These are phyloP conservation scores for Rhodotorula sp. DNA, from an alignment of 1,284 basidiomycete species.

Conservation along the genomic window DNA sequence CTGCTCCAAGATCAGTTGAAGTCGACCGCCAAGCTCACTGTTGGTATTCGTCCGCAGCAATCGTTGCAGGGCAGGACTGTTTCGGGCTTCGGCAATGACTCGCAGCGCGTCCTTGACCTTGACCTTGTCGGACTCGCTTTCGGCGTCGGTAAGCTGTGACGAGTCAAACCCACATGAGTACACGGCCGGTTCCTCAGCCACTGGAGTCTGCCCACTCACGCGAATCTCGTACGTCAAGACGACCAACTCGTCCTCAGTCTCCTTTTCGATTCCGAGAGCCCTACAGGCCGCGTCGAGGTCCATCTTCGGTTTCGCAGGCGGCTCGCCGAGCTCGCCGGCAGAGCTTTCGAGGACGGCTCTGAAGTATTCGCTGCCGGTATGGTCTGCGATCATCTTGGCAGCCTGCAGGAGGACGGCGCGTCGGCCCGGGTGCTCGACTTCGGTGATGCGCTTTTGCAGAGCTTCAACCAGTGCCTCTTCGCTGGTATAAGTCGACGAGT, in stretches of 20 bases:
- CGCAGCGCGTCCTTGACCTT: constrained; percentile 49
- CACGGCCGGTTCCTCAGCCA: not conserved
- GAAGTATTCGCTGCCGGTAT: constrained; percentile 62
- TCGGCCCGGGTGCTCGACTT: constrained; percentile 25
- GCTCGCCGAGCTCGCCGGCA: constrained; percentile 51
- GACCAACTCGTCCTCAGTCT: constrained; percentile 71
- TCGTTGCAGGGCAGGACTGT: constrained; percentile 67
- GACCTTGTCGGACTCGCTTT: constrained; percentile 32
- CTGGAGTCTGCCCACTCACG: constrained; percentile 55
- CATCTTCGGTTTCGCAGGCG: constrained; percentile 55
- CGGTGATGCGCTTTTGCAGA: constrained; percentile 56
- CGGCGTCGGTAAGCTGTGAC: constrained; percentile 63
- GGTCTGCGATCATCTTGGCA: constrained; percentile 45
- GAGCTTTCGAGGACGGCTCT: constrained; percentile 60
- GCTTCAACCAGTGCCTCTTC: constrained; percentile 67
- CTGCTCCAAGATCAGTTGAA: not conserved
- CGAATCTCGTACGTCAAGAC: constrained; percentile 70
- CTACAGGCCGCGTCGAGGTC: constrained; percentile 69
- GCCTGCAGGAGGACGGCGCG: constrained; percentile 28
- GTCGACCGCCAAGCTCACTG: constrained; percentile 58
- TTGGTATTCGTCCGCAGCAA: constrained; percentile 66
- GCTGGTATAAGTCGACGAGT: constrained; percentile 53
- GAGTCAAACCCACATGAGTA: no score
- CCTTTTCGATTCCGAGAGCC: constrained; percentile 66
- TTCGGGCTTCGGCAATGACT: constrained; percentile 60